phyloP scores from a whole-genome alignment of 2,329 filamentous ascomycete genomes.

The Trichocomaceae sp. region DNA sequence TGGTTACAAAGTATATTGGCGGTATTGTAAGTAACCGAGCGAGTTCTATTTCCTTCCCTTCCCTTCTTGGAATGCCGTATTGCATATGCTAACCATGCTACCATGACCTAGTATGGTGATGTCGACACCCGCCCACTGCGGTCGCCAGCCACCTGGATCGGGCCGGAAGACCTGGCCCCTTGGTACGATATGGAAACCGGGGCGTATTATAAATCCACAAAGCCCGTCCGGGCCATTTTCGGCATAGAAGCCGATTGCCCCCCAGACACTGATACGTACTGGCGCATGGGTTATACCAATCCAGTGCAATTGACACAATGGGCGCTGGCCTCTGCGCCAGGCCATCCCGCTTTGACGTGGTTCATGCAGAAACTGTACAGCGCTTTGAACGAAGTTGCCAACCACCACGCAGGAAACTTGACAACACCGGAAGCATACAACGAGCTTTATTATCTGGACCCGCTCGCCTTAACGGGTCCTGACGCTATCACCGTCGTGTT shows the following conservation, averaged over 20 bases:
- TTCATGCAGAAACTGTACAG: constrained; percentile 22
- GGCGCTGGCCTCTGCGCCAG: constrained; percentile 23
- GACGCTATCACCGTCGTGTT: constrained; percentile 25
- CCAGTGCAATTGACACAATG: constrained; percentile 30
- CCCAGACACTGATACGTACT: constrained; percentile 22
- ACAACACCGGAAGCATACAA: constrained; percentile 10
- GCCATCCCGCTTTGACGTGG: constrained; percentile 23
- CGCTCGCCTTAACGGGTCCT: constrained; percentile 25
- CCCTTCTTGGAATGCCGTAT: not conserved
- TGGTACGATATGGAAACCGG: constrained; percentile 24
- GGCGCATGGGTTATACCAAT: constrained; percentile 30
- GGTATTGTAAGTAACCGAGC: constrained; percentile 12
- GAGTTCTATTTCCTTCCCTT: not conserved
- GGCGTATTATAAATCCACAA: constrained; percentile 16
- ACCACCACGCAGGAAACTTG: constrained; percentile 12
- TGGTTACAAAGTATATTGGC: constrained; percentile 26
- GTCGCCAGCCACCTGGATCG: constrained; percentile 23
- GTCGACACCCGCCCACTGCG: constrained; percentile 27
- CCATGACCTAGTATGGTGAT: constrained; percentile 23
- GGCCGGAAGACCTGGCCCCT: constrained; percentile 18
- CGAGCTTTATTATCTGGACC: constrained; percentile 21
- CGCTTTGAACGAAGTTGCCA: constrained; percentile 13
- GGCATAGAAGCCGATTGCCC: constrained; percentile 28
- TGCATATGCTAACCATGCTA: not conserved
- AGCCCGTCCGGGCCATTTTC: constrained; percentile 21